Base-by-base conservation (phyloP, 352 stramenopile genomes). In the Phytophthora capsici region DNA sequence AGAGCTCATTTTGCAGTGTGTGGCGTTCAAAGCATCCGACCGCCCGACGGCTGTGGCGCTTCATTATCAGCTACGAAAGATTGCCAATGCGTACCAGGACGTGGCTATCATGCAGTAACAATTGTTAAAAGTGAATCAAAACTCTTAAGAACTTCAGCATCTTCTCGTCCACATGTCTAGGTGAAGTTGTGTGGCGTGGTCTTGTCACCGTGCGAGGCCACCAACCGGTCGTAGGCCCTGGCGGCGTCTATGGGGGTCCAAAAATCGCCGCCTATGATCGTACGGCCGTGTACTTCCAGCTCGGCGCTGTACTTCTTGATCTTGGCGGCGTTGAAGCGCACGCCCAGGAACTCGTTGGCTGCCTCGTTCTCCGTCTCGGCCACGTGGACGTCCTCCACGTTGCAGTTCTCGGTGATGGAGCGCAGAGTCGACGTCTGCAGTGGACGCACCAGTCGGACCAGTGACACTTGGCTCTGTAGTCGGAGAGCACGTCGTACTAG, bases 301-400 rank as follows among this genome's bases (percentile, higher is more conserved):
- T 89, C 84, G 9, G 84, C 81, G 62, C 71, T 86, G 66, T 86
- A 90, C 57, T 90, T 90, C 66, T 91, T 91, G 36, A 91, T 77
- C 34, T 86, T 88, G 17, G 63, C 45, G 14, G 72, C 67, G 54
- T 89, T 81, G 70, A 88, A 91, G 26, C 63, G 71, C 37, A 93
- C 82, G 51, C 84, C 84, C 34, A 89, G 69, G 69, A 86, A 90
- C 48, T 81, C 64, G n/a, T 78, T 80, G 36, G 80, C 75, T 22
- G 75, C 73, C 38, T 57, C 69, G 30, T 71, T 65, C 48, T 86
- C 74, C 38, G 75, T 81, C 40, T 75, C 78, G 2, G 55, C 77
- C 25, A 75, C 63, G 25, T 79, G 63, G 10, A 69, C 74, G 1
- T 73, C 70, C 6, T 75, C 78, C 48, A 66, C 57, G 48, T 60